Evolutionary conservation across 192 early-diverging fungal species (phyloP).

Genomic region (Jimgerdemannia flammicorona): DNA sequence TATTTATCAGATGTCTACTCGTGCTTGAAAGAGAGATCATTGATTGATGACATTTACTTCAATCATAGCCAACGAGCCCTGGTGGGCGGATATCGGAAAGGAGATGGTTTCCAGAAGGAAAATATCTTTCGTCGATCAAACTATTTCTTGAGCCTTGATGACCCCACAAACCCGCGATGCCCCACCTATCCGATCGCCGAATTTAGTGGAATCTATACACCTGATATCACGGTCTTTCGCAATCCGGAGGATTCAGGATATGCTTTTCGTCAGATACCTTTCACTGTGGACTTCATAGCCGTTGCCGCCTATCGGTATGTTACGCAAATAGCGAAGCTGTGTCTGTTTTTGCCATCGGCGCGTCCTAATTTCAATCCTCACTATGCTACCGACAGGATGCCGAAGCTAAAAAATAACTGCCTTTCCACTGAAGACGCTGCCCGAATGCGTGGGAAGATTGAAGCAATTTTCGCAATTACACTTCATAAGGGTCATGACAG

Average conservation of each 20-base stretch:
- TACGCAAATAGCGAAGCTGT: conserved; percentile 38
- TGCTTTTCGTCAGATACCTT: conserved; percentile 37
- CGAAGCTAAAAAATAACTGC: conserved; percentile 23
- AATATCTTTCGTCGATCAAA: conserved; percentile 40
- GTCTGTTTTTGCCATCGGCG: conserved; percentile 21
- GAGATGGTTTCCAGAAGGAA: conserved; percentile 41
- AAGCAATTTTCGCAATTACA: conserved; percentile 39
- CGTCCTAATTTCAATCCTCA: not conserved
- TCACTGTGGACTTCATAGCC: too few relatives aligned
- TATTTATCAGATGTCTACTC: too few relatives aligned
- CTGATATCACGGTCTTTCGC: conserved; percentile 40
- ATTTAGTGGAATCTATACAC: conserved; percentile 45
- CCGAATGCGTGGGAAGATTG: conserved; percentile 41
- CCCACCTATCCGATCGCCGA: conserved; percentile 42
- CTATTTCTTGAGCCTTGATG: conserved; percentile 42
- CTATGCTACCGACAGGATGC: too few relatives aligned
- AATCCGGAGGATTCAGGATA: conserved; percentile 40
- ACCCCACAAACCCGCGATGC: conserved; percentile 35
- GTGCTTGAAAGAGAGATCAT: too few relatives aligned
- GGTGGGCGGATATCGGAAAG: conserved; percentile 45
- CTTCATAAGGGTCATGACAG: conserved; percentile 43
- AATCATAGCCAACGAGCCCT: conserved; percentile 7
- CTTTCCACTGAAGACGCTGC: conserved; percentile 41
- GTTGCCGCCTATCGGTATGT: conserved; percentile 39
- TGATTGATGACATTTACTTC: too few relatives aligned